Percentiles rank a stretch among this genome's conserved stretches.
Conservation (phyloP, 2,329 filamentous ascomycete genomes). For the Emericellopsis atlantica region DNA sequence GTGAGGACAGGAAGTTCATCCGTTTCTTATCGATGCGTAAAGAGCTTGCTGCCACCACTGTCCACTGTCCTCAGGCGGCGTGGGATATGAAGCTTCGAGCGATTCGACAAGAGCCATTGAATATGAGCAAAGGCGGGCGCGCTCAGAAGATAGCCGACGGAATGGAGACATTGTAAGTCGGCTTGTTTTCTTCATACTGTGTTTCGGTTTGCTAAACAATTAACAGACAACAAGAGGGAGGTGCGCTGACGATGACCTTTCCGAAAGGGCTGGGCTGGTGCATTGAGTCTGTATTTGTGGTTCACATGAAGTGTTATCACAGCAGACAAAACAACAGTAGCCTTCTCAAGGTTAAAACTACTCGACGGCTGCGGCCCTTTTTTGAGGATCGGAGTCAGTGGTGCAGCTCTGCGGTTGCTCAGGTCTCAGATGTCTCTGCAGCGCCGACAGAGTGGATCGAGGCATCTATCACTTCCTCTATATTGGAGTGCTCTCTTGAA, state of each 20-base stretch:
- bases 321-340: background rate
- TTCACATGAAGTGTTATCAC: no score
- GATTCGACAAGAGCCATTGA: background rate
- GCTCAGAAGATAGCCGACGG: background rate
- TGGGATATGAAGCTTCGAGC: slow-evolving; percentile 4
- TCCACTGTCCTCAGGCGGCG: slow-evolving; percentile 3
- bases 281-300: no score
- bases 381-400: no score
- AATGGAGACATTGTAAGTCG: background rate
- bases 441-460: slow-evolving; percentile 13
- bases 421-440: background rate
- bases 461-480: slow-evolving; percentile 11
- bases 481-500: slow-evolving; percentile 7
- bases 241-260: no score
- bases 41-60: slow-evolving; percentile 1
- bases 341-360: background rate
- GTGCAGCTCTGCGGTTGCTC: background rate
- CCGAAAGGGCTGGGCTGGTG: no score
- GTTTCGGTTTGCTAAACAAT: no score
- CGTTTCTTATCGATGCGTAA: background rate
- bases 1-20: background rate
- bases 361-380: background rate
- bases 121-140: background rate
- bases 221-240: no score
- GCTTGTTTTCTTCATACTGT: no score